Percentiles rank a stretch among this genome's conserved stretches.
These are phyloP conservation scores for Takakia lepidozioides DNA, from an alignment of 225 moss, liverwort and hornwort genomes.

Conservation along the genomic window DNA sequence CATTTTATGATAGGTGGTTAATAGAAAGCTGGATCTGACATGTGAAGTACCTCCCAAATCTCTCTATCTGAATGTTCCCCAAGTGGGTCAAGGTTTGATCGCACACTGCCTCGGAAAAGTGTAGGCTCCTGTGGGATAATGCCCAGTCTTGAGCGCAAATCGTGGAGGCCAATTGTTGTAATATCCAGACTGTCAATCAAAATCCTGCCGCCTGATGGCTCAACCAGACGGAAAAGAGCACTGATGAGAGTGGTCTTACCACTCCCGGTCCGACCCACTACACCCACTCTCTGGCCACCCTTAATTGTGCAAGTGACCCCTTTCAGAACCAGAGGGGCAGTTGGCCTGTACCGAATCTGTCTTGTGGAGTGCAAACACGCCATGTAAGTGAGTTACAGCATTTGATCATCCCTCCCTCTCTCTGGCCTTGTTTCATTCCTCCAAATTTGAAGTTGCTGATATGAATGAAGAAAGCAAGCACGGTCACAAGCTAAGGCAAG, in stretches of 20 bases:
- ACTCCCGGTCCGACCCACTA: slow-evolving; percentile 69
- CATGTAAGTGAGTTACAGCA: background rate
- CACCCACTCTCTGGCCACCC: slow-evolving; percentile 67
- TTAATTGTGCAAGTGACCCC: slow-evolving; percentile 52
- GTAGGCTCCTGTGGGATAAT: slow-evolving; percentile 90
- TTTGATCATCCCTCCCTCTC: background rate
- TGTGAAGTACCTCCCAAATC: slow-evolving; percentile 63
- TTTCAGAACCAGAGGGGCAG: slow-evolving; percentile 63
- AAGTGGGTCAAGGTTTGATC: slow-evolving; percentile 71
- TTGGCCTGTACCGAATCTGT: slow-evolving; percentile 60
- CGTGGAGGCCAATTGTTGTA: slow-evolving; percentile 51
- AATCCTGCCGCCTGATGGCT: slow-evolving; percentile 56
- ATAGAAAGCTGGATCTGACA: background rate
- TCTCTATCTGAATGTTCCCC: slow-evolving; percentile 48
- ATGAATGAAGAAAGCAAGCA: too few relatives aligned
- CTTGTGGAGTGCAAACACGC: background rate
- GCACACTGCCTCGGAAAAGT: slow-evolving; percentile 70
- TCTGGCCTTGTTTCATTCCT: too few relatives aligned
- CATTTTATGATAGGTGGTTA: too few relatives aligned
- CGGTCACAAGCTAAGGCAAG: too few relatives aligned
- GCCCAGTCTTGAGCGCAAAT: slow-evolving; percentile 62
- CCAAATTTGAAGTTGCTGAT: too few relatives aligned
- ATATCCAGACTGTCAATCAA: slow-evolving; percentile 67
- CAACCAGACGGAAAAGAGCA: slow-evolving; percentile 68
- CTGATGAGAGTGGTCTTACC: slow-evolving; percentile 59